phyloP scores from a whole-genome alignment of 768 basidiomycete genomes.

The Podaxis sp. region DNA sequence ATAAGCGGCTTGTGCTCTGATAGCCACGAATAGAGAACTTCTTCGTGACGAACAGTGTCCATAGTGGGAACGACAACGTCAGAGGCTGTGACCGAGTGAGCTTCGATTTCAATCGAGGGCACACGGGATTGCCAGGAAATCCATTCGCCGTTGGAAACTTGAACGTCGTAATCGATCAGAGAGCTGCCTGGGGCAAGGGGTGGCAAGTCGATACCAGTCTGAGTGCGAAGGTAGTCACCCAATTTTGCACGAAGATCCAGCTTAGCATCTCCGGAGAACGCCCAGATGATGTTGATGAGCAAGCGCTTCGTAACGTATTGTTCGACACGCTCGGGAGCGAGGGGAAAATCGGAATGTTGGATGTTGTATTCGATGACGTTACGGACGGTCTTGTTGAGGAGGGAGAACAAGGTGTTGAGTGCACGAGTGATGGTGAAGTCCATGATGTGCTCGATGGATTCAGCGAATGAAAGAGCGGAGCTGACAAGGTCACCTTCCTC shows the following conservation, averaged over 20 bases:
- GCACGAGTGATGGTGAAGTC: slow-evolving; percentile 93
- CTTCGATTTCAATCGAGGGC: slow-evolving; percentile 94
- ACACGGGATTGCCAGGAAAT: slow-evolving; percentile 88
- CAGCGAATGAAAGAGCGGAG: slow-evolving; percentile 75
- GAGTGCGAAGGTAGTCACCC: slow-evolving; percentile 82
- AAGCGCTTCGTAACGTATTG: slow-evolving; percentile 90
- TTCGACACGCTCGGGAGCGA: slow-evolving; percentile 80
- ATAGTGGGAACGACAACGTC: slow-evolving; percentile 98
- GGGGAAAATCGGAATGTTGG: slow-evolving; percentile 94
- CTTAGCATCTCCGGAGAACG: slow-evolving; percentile 96
- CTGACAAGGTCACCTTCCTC: slow-evolving; percentile 78
- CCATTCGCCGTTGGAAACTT: slow-evolving; percentile 86
- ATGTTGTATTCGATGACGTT: slow-evolving; percentile 93
- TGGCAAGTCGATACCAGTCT: slow-evolving; percentile 90
- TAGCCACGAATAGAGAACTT: slow-evolving; percentile 97
- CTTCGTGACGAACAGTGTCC: slow-evolving; percentile 98
- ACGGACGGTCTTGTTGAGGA: slow-evolving; percentile 93
- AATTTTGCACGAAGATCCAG: slow-evolving; percentile 85
- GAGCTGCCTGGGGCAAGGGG: slow-evolving; percentile 73
- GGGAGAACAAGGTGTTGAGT: slow-evolving; percentile 93
- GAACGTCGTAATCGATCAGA: slow-evolving; percentile 94
- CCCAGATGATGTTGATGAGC: slow-evolving; percentile 94
- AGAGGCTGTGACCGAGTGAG: slow-evolving; percentile 92
- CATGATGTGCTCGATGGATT: slow-evolving; percentile 96
- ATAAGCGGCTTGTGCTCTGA: slow-evolving; percentile 98